phyloP scores from a whole-genome alignment of 1,139 yeast species.

The Magnusiomyces suaveolens region DNA sequence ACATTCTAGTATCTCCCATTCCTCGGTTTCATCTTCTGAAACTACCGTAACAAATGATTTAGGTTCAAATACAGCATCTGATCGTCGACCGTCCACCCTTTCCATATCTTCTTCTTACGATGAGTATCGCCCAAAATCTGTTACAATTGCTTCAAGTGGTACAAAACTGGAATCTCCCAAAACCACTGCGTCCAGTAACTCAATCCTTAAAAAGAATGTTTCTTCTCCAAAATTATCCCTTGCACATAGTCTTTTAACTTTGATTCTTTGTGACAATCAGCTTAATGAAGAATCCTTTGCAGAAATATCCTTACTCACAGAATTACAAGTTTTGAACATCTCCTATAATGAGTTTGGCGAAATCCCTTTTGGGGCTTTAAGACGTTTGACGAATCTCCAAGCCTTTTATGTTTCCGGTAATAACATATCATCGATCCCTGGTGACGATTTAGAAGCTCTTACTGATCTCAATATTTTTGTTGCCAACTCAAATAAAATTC shows the following conservation, averaged over 20 bases:
- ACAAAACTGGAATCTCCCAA: conserved; percentile 3
- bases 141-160: background rate
- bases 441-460: conserved; percentile 68
- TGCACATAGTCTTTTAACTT: conserved; percentile 40
- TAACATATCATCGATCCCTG: conserved; percentile 65
- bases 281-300: conserved; percentile 71
- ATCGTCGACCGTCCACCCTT: conserved; percentile 19
- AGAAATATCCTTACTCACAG: conserved; percentile 49
- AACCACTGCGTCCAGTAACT: conserved; percentile 5
- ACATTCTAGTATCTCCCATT: conserved; percentile 3
- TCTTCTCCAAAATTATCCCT: conserved; percentile 16
- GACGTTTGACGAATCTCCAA: conserved; percentile 47
- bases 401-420: conserved; percentile 83
- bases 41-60: too few species aligned
- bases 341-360: conserved; percentile 80
- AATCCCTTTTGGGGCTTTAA: conserved; percentile 62
- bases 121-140: background rate
- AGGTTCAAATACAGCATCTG: too few species aligned
- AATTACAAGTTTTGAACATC: conserved; percentile 57
- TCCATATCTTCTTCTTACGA: conserved; percentile 21
- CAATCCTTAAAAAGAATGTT: conserved; percentile 3
- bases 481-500: conserved; percentile 76
- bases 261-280: conserved; percentile 75
- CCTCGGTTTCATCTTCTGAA: conserved; percentile 12
- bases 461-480: conserved; percentile 51